phyloP scores from a whole-genome alignment of 352 stramenopile species.

The Phytophthora kernoviae region DNA sequence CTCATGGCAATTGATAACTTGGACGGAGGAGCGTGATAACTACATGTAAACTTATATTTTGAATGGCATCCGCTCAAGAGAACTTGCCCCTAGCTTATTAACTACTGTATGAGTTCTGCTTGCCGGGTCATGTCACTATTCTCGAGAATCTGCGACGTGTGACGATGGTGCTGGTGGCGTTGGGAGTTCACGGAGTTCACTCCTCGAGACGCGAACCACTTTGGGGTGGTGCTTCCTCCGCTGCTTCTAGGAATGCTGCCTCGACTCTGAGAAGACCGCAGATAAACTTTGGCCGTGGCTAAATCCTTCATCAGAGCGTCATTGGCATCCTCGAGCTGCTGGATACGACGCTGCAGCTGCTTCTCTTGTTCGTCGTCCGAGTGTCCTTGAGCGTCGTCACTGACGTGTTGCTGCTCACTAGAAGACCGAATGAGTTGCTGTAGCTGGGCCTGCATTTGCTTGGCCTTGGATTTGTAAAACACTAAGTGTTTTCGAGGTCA shows the following conservation, averaged over 20 bases:
- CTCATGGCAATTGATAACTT: background rate
- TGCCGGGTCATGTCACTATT: slow-evolving; percentile 2
- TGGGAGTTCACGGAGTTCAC: slow-evolving; percentile 65
- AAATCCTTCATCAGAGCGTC: slow-evolving; percentile 79
- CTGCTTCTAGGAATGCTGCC: slow-evolving; percentile 24
- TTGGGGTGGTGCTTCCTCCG: slow-evolving; percentile 23
- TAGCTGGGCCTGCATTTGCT: slow-evolving; percentile 85
- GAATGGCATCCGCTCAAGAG: too few relatives aligned
- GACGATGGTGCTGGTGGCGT: slow-evolving; percentile 27
- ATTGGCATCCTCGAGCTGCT: slow-evolving; percentile 79
- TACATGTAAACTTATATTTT: too few relatives aligned
- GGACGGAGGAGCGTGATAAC: too few relatives aligned
- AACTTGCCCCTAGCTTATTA: too few relatives aligned
- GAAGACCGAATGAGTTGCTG: slow-evolving; percentile 80
- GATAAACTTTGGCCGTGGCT: slow-evolving; percentile 71
- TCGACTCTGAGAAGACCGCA: slow-evolving; percentile 56
- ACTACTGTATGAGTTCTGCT: too few relatives aligned
- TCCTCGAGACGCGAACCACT: slow-evolving; percentile 70
- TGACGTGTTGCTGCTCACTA: slow-evolving; percentile 36
- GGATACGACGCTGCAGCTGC: slow-evolving; percentile 56
- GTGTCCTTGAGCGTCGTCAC: background rate
- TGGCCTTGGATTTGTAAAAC: slow-evolving; percentile 88
- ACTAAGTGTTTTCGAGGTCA: slow-evolving; percentile 85
- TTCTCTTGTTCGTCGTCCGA: slow-evolving; percentile 26
- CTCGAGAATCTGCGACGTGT: slow-evolving; percentile 27